Conservation (phyloP, 2,329 filamentous ascomycete genomes). For the Clonostachys rhizophaga region DNA sequence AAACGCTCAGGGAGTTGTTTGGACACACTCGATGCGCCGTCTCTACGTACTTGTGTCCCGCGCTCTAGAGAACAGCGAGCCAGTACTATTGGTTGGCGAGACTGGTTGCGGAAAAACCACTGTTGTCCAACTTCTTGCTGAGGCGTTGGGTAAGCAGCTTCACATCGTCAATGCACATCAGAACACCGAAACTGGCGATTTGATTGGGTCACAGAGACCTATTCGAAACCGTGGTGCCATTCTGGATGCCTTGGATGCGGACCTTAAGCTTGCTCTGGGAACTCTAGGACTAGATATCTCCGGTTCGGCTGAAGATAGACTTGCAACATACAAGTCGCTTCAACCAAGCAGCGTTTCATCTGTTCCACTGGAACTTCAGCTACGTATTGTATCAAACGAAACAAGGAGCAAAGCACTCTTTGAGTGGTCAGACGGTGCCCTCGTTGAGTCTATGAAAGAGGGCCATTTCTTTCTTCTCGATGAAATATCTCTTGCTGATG, state of each 20-base stretch:
- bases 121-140: slow-evolving; percentile 86
- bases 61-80: slow-evolving; percentile 85
- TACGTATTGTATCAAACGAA: slow-evolving; percentile 40
- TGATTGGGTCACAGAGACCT: slow-evolving; percentile 92
- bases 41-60: slow-evolving; percentile 85
- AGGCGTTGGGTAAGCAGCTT: slow-evolving; percentile 70
- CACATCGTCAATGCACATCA: slow-evolving; percentile 96
- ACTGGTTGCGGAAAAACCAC: slow-evolving; percentile 98
- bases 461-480: slow-evolving; percentile 92
- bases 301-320: slow-evolving; percentile 47
- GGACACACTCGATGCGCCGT: slow-evolving; percentile 92
- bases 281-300: slow-evolving; percentile 30
- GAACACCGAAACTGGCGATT: slow-evolving; percentile 94
- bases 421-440: slow-evolving; percentile 91
- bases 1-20: slow-evolving; percentile 69
- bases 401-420: slow-evolving; percentile 80
- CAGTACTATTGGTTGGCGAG: slow-evolving; percentile 90
- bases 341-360: slow-evolving; percentile 41
- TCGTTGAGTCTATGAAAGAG: slow-evolving; percentile 88
- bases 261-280: slow-evolving; percentile 46
- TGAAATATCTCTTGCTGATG: slow-evolving; percentile 95
- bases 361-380: slow-evolving; percentile 41
- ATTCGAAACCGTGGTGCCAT: slow-evolving; percentile 79
- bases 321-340: slow-evolving; percentile 47
- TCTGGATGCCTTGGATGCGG: slow-evolving; percentile 58